Conservation (phyloP, 2,329 filamentous ascomycete genomes). For the Bipolaris victoriae region DNA sequence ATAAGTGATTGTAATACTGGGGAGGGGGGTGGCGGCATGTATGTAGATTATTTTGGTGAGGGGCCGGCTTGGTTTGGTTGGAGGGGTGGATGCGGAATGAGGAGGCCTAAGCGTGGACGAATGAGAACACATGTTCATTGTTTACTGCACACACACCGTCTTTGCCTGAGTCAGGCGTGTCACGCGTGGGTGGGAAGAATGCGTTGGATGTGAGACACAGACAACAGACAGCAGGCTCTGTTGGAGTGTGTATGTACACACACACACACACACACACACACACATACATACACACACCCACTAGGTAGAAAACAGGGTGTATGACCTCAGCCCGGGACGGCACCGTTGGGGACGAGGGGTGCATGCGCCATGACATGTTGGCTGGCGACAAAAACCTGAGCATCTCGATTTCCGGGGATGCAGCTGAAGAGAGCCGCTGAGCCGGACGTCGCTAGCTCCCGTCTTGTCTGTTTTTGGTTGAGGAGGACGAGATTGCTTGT, state of each 20-base stretch:
- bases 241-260: too few relatives aligned
- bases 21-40: too few relatives aligned
- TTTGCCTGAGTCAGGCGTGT: slow-evolving; percentile 5
- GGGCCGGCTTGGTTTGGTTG: slow-evolving; percentile 4
- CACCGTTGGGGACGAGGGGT: neutral
- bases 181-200: neutral
- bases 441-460: slow-evolving; percentile 11
- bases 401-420: slow-evolving; percentile 3
- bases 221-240: too few relatives aligned
- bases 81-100: neutral
- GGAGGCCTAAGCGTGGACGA: slow-evolving; percentile 1
- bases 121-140: slow-evolving; percentile 9
- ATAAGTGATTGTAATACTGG: slow-evolving; percentile 29
- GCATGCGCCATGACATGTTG: slow-evolving; percentile 9
- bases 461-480: slow-evolving; percentile 5
- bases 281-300: too few relatives aligned
- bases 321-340: too few relatives aligned
- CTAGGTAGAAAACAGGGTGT: too few relatives aligned
- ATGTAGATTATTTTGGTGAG: slow-evolving; percentile 1
- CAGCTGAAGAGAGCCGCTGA: slow-evolving; percentile 3
- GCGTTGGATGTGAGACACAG: neutral
- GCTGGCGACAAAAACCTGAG: neutral
- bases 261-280: too few relatives aligned
- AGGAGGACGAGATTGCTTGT: neutral
- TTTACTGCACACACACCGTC: slow-evolving; percentile 9